phyloP scores from a whole-genome alignment of 805 yeast genomes.

The Debaryomyces hansenii region DNA sequence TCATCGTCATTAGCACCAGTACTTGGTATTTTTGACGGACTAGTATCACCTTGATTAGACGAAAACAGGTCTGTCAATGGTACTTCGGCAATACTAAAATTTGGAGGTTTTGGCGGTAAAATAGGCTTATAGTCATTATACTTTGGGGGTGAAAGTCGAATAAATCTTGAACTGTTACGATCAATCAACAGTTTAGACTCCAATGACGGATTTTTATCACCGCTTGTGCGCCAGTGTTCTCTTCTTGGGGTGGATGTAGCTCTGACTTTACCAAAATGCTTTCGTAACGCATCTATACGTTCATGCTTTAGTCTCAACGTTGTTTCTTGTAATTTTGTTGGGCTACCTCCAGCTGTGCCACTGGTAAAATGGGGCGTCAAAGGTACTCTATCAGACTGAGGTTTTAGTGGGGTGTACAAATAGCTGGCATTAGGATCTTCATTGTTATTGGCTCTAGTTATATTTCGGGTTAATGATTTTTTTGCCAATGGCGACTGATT shows the following conservation, averaged over 20 bases:
- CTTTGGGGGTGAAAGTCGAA: constrained; percentile 11
- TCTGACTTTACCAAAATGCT: constrained; percentile 29
- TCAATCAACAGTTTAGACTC: background rate
- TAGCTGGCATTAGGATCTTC: constrained; percentile 17
- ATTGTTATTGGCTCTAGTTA: background rate
- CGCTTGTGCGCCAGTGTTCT: background rate
- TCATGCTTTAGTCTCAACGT: constrained; percentile 34
- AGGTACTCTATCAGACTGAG: constrained; percentile 13
- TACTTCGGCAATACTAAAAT: constrained; percentile 8
- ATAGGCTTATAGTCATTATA: constrained; percentile 3
- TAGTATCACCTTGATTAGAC: constrained; percentile 1
- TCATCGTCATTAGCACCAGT: constrained; percentile 7
- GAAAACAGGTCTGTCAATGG: background rate
- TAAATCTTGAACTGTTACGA: constrained; percentile 2
- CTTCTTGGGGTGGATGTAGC: constrained; percentile 14
- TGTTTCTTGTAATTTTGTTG: constrained; percentile 39
- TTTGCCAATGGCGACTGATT: constrained; percentile 35
- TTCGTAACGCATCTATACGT: constrained; percentile 32
- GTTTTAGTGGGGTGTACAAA: constrained; percentile 36
- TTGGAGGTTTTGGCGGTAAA: constrained; percentile 23
- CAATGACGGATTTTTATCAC: background rate
- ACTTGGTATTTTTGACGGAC: constrained; percentile 1
- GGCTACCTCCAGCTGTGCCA: constrained; percentile 25
- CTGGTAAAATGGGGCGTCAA: constrained; percentile 19
- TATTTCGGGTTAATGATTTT: constrained; percentile 11